A percentile compares a stretch with the other conserved stretches of the same genome.
Conservation (phyloP, 2,329 filamentous ascomycete species). For the Fusarium sp. region DNA sequence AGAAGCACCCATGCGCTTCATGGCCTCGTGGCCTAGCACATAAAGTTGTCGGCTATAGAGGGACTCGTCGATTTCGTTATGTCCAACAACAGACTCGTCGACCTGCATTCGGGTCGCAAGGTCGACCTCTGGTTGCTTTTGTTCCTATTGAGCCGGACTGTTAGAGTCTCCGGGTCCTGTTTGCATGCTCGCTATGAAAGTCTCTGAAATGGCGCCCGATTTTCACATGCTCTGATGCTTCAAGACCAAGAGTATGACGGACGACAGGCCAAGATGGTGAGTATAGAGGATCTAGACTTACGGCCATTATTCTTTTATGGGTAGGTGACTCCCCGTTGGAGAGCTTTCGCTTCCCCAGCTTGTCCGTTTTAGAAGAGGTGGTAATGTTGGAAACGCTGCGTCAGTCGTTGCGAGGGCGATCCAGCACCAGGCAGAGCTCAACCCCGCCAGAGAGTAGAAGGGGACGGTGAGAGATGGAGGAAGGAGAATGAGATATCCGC, state of each 20-base stretch:
- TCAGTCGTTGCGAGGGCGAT: slow-evolving; percentile 42
- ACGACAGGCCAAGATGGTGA: background rate
- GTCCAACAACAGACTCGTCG: slow-evolving; percentile 67
- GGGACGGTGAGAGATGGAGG: slow-evolving; percentile 22
- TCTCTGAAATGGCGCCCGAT: background rate
- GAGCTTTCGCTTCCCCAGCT: slow-evolving; percentile 76
- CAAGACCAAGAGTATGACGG: background rate
- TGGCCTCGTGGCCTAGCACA: slow-evolving; percentile 80
- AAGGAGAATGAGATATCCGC: slow-evolving; percentile 12
- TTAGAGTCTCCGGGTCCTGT: slow-evolving; percentile 13
- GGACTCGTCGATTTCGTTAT: slow-evolving; percentile 75
- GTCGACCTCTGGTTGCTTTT: slow-evolving; percentile 69
- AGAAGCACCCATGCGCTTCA: slow-evolving; percentile 99
- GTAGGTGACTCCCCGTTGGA: slow-evolving; percentile 69
- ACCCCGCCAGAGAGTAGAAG: slow-evolving; percentile 50
- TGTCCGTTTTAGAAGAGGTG: slow-evolving; percentile 53
- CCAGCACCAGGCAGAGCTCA: slow-evolving; percentile 53
- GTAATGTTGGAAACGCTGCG: slow-evolving; percentile 51
- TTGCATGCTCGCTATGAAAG: background rate
- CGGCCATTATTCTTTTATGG: slow-evolving; percentile 71
- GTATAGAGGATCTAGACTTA: slow-evolving; percentile 54
- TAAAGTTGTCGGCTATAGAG: slow-evolving; percentile 81
- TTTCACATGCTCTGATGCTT: slow-evolving; percentile 15
- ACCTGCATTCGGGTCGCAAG: slow-evolving; percentile 74
- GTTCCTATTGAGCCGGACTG: slow-evolving; percentile 52